Base-by-base conservation (phyloP, 345 rosid genomes). In the Arabis alpina region DNA sequence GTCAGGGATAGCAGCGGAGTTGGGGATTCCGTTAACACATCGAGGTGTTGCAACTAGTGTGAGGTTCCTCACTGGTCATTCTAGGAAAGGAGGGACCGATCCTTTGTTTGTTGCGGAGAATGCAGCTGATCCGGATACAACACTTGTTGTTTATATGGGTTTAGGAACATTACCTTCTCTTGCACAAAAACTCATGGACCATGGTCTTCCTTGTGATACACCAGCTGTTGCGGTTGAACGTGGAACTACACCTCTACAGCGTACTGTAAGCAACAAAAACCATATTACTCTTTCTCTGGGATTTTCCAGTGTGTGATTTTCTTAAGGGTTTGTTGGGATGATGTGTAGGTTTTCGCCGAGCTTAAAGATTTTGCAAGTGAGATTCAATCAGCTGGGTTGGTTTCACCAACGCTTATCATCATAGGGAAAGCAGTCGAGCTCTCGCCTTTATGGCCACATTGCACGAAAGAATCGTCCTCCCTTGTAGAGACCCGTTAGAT, bases 131-230 rank as follows among this genome's bases (percentile, higher is more conserved):
- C 89, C 85, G 10, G 96, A 89, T 72, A 84, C 98, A n/a, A 94
- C 98, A 13, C 78, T 91, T 37, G 99, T 94, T 24, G 90, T 94
- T 30, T 91, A 94, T 70, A 91, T 94, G 98, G 99, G 99, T 57
- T 83, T 91, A 66, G 84, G 98, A 25, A 94, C 99, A 3, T 86
- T 94, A 52, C 98, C 99, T 54, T 81, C 93, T 48, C 92, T 94
- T 47, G 92, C 96, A 1, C 76, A 53, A 23, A 94, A 87, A 76
- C 80, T 94, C 76, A 94, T 91, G 85, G 80, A 84, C 55, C 95
- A 89, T 53, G 99, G 98, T 75, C 83, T 94, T 11, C 91, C 93
- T 41, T 75, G 73, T 39, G 81, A 77, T 64, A 94, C 96, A 42
- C 99, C 99, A 32, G 93, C 98, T 53, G 90, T 83, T 64, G 98